These are phyloP conservation scores for Coemansia sp. DNA, from an alignment of 371 early-diverging fungal genomes.

Conservation along the genomic window DNA sequence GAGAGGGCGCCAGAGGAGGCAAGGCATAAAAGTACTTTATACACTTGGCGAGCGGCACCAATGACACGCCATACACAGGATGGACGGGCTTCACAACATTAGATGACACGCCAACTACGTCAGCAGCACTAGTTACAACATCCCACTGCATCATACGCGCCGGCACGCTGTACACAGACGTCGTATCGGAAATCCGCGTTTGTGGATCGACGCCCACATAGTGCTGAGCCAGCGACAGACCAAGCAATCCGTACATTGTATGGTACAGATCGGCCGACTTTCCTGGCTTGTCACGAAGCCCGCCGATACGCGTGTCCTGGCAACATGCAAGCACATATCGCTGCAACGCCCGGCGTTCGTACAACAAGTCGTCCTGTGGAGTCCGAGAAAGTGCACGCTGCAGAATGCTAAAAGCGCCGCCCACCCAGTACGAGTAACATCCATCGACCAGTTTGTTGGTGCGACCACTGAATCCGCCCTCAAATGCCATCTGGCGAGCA, in stretches of 20 bases:
- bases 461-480: constrained; percentile 96
- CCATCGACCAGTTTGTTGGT: constrained; percentile 98
- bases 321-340: constrained; percentile 85
- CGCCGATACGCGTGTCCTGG: constrained; percentile 71
- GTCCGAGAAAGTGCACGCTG: constrained; percentile 52
- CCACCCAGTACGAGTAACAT: constrained; percentile 97
- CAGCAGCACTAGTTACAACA: constrained; percentile 8
- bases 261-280: constrained; percentile 93
- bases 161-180: constrained; percentile 54
- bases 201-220: constrained; percentile 47
- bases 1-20: constrained; percentile 17
- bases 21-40: constrained; percentile 45
- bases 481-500: constrained; percentile 79
- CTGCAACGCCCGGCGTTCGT: constrained; percentile 62
- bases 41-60: constrained; percentile 30
- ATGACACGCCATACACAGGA: constrained; percentile 61
- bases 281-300: constrained; percentile 89
- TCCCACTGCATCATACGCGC: constrained; percentile 59
- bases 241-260: constrained; percentile 89
- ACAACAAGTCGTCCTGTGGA: constrained; percentile 22
- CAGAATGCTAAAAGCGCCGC: constrained; percentile 79
- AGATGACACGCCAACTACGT: constrained; percentile 13
- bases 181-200: constrained; percentile 51
- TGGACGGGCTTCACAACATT: constrained; percentile 56
- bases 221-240: constrained; percentile 70